Evolutionary conservation across 2,329 filamentous ascomycete species (phyloP), one percentile per base, ranked within the genome.

Genomic region (Alternaria tenuissima): DNA sequence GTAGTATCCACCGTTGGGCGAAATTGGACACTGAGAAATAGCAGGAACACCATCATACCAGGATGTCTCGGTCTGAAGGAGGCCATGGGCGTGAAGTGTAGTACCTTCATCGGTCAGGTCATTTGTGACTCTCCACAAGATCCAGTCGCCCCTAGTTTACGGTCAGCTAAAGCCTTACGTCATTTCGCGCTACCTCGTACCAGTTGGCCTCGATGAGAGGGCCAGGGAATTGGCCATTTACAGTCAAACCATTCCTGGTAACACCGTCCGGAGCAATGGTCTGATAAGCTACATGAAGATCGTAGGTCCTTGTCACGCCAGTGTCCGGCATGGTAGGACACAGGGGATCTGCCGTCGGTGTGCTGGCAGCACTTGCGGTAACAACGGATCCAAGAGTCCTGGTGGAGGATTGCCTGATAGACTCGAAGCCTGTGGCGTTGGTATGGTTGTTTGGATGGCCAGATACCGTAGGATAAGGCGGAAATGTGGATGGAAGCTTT

Each of bases 11-110:
- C 68, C 69, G 26, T 71, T 71, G 11, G 77, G 77, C 20, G 70
- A 65, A 39, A 79, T 73, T 2, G 77, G 77, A 52, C 76, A 79
- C 51, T 78, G 75, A 28, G 61, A 57, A 30, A 77, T 69, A 11
- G 72, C 71, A 4, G 76, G 75, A 2, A 79, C 76, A 56, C 76
- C 76, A 57, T 79, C 76, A 54, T 73, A 76, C 72, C 73, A 78
- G 8, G 72, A 67, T 22, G 73, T 76, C n/a, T 67, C 63, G 16
- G 63, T 66, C 38, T 79, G 76, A 26, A 76, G 57, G 16, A 79
- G 57, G 43, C 76, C 76, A 46, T 78, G 74, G 42, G 73, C 74
- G 53, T 79, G 77, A 18, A 79, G 52, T 1, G 75, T 43, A 12
- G 77, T 78, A 9, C 76, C 76, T 48, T 78, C 75, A 36, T 73